These are phyloP conservation scores for Crithidia acanthocephali DNA, from an alignment of 208 protist species.

Conservation along the genomic window DNA sequence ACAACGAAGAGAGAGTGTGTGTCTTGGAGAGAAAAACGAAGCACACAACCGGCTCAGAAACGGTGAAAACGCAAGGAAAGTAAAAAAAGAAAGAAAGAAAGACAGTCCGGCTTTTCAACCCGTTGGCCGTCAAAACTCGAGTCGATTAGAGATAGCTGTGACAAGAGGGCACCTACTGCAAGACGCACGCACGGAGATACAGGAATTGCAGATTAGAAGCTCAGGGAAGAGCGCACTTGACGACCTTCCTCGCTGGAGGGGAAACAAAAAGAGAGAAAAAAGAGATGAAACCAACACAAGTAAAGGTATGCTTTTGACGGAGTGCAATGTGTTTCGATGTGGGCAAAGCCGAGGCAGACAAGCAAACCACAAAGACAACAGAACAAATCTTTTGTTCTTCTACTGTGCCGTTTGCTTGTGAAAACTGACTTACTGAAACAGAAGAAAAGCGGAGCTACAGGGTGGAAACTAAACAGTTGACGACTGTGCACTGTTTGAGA, in stretches of 20 bases:
- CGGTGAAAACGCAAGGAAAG: no score
- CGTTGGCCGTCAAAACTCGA: no score
- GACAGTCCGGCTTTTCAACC: no score
- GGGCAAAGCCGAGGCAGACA: neutral
- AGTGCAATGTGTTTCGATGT: neutral
- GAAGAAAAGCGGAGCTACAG: neutral
- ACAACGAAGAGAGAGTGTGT: no score
- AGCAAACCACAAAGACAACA: neutral
- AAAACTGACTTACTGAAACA: neutral
- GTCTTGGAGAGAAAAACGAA: no score
- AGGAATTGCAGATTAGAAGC: neutral
- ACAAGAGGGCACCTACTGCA: no score
- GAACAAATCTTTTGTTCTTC: neutral
- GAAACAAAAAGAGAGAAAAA: neutral
- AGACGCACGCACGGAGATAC: neutral
- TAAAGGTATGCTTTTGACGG: neutral
- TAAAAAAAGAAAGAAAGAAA: no score
- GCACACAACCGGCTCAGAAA: no score
- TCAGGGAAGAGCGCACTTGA: slow-evolving; percentile 1
- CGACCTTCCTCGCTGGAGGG: neutral
- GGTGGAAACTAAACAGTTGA: neutral
- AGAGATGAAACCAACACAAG: neutral
- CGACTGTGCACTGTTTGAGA: neutral
- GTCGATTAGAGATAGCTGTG: no score
- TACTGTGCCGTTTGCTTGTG: neutral